These are phyloP conservation scores for Erythrobasidium yunnanense DNA, from an alignment of 768 basidiomycete species.

Conservation along the genomic window DNA sequence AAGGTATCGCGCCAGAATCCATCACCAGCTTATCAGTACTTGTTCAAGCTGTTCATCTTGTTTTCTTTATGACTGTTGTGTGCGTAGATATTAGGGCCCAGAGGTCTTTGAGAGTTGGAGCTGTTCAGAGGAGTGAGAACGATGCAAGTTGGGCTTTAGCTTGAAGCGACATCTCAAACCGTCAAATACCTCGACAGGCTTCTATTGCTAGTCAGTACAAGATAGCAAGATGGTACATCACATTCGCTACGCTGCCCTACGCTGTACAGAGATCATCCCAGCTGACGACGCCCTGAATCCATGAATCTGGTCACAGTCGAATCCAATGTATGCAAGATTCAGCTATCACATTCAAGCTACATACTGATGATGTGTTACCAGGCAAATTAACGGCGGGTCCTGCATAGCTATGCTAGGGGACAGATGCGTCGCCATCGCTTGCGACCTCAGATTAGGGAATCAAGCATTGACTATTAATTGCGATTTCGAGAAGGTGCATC, in stretches of 20 bases:
- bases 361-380: background rate
- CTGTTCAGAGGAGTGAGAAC: too few relatives aligned
- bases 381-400: constrained; percentile 85
- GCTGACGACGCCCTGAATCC: constrained; percentile 9
- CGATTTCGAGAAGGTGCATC: constrained; percentile 81
- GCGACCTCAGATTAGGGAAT: constrained; percentile 80
- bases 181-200: too few relatives aligned
- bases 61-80: too few relatives aligned
- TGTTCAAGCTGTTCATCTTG: too few relatives aligned
- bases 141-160: too few relatives aligned
- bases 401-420: constrained; percentile 99
- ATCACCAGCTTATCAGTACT: too few relatives aligned
- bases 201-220: background rate
- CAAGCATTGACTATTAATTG: constrained; percentile 73
- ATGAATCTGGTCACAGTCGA: constrained; percentile 12
- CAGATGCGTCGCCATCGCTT: constrained; percentile 96
- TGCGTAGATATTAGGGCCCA: too few relatives aligned
- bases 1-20: too few relatives aligned
- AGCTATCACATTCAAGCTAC: background rate
- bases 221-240: background rate
- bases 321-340: constrained; percentile 10
- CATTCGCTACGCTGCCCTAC: background rate
- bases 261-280: background rate
- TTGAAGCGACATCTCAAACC: too few relatives aligned
- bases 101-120: too few relatives aligned